Conservation (phyloP, 129 eudicot species). For the Lactuca saligna region DNA sequence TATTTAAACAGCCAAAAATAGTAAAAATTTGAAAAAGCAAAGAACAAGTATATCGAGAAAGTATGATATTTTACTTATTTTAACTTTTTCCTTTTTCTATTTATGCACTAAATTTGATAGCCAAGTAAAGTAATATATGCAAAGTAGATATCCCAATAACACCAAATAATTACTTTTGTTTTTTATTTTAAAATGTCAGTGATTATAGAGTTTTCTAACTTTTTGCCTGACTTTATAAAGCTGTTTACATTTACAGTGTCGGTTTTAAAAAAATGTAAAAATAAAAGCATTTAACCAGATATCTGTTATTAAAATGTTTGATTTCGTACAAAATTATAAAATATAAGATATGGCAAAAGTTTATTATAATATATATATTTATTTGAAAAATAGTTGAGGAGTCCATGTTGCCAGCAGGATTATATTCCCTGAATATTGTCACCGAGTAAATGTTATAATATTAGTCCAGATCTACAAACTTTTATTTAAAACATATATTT, state of each 20-base stretch:
- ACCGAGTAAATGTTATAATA: constrained; percentile 23
- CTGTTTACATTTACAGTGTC: constrained; percentile 21
- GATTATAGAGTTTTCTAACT: neutral
- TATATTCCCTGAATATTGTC: constrained; percentile 50
- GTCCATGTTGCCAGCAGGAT: constrained; percentile 44
- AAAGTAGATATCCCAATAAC: neutral
- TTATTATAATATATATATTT: too few relatives aligned
- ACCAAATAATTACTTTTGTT: too few relatives aligned
- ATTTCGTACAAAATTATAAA: neutral
- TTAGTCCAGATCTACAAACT: constrained; percentile 28
- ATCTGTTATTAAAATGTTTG: neutral
- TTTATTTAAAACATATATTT: constrained; percentile 3
- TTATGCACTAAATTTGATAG: neutral
- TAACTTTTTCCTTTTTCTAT: too few relatives aligned
- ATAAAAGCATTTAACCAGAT: neutral
- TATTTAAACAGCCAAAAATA: neutral
- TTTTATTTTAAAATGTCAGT: neutral
- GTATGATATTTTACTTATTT: neutral
- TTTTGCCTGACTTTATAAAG: neutral
- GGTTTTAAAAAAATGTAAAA: neutral
- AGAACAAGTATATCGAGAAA: neutral
- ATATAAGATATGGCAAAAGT: neutral
- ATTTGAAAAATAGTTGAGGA: constrained; percentile 20
- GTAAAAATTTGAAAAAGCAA: neutral
- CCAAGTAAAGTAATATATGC: neutral